Base-by-base conservation (phyloP, 2,329 filamentous ascomycete species). In the Hirsutella rhossiliensis region DNA sequence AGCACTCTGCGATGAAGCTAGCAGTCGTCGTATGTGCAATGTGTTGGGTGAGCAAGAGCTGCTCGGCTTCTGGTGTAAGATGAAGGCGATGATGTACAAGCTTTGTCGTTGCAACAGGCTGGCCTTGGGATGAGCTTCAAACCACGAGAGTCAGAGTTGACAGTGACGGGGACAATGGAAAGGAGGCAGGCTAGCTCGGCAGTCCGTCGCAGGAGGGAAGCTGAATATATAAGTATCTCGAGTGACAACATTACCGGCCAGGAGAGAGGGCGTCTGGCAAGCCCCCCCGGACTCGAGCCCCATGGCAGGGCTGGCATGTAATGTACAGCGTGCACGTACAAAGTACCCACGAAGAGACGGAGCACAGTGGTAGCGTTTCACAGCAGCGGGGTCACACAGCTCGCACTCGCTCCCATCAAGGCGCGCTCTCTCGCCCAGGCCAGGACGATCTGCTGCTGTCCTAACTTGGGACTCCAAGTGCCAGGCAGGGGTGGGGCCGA, bases 191-290 rank as follows among this genome's bases (percentile, higher is more conserved):
- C 41, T 37, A 42, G 32, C 30, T 29, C 19, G 40, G 28, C 40
- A 15, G 19, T 19, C 11, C 6, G 8, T 15, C 2, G 40, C 31
- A 20, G 42, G 45, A 31, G 41, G 42, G 41, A 55, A 48, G 53
- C 55, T 57, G 45, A 55, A 56, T 47, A 54, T 58, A 19, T 58
- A 58, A 58, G 57, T 58, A 56, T 58, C 51, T 48, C 48, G 49
- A 48, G 52, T 50, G 17, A 43, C 45, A 46, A 43, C 44, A 43
- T 38, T 42, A 37, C 36, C 36, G 28, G 44, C 29, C 44, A 42
- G 41, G 29, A 39, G 41, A 40, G 40, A 23, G 13, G 43, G 34
- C 23, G 37, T 32, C 42, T 40, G 30, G 34, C 42, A 23, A 19
- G n/a, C 27, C 42, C 43, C 40, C 43, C 43, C 43, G 15, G 38